Evolutionary conservation across 192 early-diverging fungal genomes (phyloP).

Genomic region (Umbelopsis ramanniana): DNA sequence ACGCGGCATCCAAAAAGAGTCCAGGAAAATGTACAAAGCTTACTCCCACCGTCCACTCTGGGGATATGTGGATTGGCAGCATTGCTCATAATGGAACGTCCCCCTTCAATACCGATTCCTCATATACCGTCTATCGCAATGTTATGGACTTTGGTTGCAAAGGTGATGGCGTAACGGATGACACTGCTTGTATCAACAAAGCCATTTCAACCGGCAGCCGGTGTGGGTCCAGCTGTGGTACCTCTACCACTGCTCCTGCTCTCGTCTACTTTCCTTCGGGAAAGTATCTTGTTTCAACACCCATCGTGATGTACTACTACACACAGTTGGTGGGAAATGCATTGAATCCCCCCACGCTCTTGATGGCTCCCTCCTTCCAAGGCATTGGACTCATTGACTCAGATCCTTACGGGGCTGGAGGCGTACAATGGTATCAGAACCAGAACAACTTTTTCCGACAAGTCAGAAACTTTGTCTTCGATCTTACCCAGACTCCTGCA

Average conservation of each 20-base stretch:
- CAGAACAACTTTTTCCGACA: conserved; percentile 53
- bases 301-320: conserved; percentile 46
- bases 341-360: conserved; percentile 35
- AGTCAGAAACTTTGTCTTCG: conserved; percentile 46
- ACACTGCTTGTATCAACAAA: conserved; percentile 46
- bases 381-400: conserved; percentile 47
- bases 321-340: conserved; percentile 50
- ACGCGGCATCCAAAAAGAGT: neutral
- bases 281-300: conserved; percentile 35
- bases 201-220: conserved; percentile 43
- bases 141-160: conserved; percentile 33
- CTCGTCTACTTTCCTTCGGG: conserved; percentile 50
- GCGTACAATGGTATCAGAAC: conserved; percentile 40
- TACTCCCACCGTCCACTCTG: neutral
- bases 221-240: conserved; percentile 37
- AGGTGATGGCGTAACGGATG: conserved; percentile 47
- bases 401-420: conserved; percentile 37
- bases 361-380: conserved; percentile 39
- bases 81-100: neutral
- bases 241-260: conserved; percentile 40
- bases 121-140: conserved; percentile 39
- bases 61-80: neutral
- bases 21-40: neutral
- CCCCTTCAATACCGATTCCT: neutral
- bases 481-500: conserved; percentile 35